These are phyloP conservation scores for Boletus sensibilis DNA, from an alignment of 768 basidiomycete genomes.

Conservation along the genomic window DNA sequence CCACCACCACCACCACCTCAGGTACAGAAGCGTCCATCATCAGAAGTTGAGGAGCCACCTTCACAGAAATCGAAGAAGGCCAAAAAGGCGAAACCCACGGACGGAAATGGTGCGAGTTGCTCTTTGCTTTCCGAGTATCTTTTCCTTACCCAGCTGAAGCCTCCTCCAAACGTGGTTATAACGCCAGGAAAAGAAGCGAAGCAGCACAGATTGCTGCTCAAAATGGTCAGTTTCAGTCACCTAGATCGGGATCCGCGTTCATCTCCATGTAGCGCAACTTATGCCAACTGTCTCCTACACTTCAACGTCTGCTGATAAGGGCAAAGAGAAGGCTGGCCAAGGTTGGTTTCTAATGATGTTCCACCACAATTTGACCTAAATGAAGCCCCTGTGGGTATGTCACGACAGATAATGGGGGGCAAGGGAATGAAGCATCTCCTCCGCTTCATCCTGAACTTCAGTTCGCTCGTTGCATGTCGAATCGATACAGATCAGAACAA, in stretches of 20 bases:
- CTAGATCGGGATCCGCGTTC: constrained; percentile 14
- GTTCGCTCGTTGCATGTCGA: constrained; percentile 82
- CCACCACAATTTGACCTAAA: constrained; percentile 1
- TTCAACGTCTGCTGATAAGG: constrained; percentile 38
- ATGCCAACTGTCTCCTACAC: constrained; percentile 47
- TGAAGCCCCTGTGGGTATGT: constrained; percentile 33
- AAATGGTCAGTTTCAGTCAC: constrained; percentile 46
- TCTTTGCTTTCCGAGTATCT: constrained; percentile 3
- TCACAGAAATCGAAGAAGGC: constrained; percentile 49
- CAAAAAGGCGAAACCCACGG: constrained; percentile 39
- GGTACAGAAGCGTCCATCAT: constrained; percentile 37
- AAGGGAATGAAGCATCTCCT: constrained; percentile 30
- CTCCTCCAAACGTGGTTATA: constrained; percentile 65
- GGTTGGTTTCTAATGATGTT: constrained; percentile 28
- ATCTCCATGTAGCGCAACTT: constrained; percentile 39
- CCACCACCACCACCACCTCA: constrained; percentile 27
- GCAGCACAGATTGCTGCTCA: constrained; percentile 63
- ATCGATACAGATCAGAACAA: constrained; percentile 65
- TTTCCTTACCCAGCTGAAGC: constrained; percentile 22
- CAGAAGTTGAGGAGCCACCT: constrained; percentile 39
- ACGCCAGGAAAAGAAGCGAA: constrained; percentile 70
- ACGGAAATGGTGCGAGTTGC: constrained; percentile 32
- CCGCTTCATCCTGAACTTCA: constrained; percentile 65
- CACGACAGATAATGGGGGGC: constrained; percentile 28
- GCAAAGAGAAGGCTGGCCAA: constrained; percentile 45